Percentiles rank a stretch among this genome's conserved stretches.
Conservation (phyloP, 1,284 basidiomycete genomes). For the Trichosporon sp. region DNA sequence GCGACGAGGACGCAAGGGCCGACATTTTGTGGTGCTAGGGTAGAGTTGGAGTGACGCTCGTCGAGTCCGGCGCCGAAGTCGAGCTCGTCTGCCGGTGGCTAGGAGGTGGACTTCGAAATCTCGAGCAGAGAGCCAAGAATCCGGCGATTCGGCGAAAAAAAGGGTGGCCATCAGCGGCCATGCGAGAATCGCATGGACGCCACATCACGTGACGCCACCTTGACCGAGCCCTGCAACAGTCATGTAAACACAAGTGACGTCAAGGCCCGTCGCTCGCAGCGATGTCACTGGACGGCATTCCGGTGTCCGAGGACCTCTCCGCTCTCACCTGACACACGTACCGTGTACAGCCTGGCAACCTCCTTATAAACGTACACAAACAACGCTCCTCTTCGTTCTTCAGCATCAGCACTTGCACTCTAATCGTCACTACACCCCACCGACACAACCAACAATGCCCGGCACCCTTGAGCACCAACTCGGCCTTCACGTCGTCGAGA, state of each 20-base stretch:
- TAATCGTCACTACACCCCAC: background rate
- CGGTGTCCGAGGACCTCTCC: background rate
- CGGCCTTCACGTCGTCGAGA: slow-evolving; percentile 12
- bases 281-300: background rate
- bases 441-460: background rate
- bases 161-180: background rate
- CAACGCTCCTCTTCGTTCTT: background rate
- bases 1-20: slow-evolving; percentile 11
- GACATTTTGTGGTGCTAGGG: slow-evolving; percentile 4
- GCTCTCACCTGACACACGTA: background rate
- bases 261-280: background rate
- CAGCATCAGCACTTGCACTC: background rate
- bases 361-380: background rate
- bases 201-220: background rate
- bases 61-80: background rate
- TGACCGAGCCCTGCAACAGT: background rate
- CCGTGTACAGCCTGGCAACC: background rate
- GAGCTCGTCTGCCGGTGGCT: background rate
- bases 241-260: background rate
- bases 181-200: background rate
- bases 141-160: slow-evolving; percentile 4
- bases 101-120: slow-evolving; percentile 3
- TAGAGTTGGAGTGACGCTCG: background rate
- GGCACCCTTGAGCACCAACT: background rate
- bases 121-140: background rate